A percentile compares a stretch with the other conserved stretches of the same genome.
Conservation (phyloP, 805 yeast species). For the Yarrowia sp. region DNA sequence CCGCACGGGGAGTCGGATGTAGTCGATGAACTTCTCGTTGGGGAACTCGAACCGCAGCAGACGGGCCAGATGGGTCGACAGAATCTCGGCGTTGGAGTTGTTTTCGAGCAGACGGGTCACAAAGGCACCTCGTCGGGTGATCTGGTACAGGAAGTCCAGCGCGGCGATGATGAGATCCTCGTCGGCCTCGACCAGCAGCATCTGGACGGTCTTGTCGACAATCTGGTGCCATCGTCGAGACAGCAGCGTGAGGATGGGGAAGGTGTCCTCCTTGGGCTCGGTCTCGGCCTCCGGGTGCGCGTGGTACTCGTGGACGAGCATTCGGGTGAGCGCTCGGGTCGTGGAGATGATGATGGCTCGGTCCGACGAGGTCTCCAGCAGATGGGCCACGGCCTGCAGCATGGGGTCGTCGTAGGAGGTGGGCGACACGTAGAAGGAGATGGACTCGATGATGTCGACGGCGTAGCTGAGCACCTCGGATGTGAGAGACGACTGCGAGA, state of each 20-base stretch:
- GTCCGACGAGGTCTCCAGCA: slow-evolving; percentile 58
- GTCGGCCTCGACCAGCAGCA: slow-evolving; percentile 65
- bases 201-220: slow-evolving; percentile 56
- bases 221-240: slow-evolving; percentile 32
- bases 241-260: slow-evolving; percentile 11
- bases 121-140: slow-evolving; percentile 50
- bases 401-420: slow-evolving; percentile 67
- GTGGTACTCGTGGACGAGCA: slow-evolving; percentile 63
- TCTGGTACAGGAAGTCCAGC: slow-evolving; percentile 61
- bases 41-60: slow-evolving; percentile 49
- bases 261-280: slow-evolving; percentile 12
- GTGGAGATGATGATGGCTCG: slow-evolving; percentile 66
- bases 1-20: slow-evolving; percentile 42
- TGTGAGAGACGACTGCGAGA: slow-evolving; percentile 8
- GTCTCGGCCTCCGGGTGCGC: slow-evolving; percentile 25
- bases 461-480: slow-evolving; percentile 65
- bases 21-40: slow-evolving; percentile 35
- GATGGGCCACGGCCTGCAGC: slow-evolving; percentile 53
- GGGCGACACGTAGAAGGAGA: slow-evolving; percentile 78
- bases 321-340: slow-evolving; percentile 73
- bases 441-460: slow-evolving; percentile 78
- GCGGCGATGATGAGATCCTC: slow-evolving; percentile 68
- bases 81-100: slow-evolving; percentile 51
- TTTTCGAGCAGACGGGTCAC: slow-evolving; percentile 44
- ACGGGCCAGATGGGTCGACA: slow-evolving; percentile 57